Evolutionary conservation across 345 rosid genomes (phyloP), one percentile per base, ranked within the genome.

Genomic region (Eucalyptus tenuipes): DNA sequence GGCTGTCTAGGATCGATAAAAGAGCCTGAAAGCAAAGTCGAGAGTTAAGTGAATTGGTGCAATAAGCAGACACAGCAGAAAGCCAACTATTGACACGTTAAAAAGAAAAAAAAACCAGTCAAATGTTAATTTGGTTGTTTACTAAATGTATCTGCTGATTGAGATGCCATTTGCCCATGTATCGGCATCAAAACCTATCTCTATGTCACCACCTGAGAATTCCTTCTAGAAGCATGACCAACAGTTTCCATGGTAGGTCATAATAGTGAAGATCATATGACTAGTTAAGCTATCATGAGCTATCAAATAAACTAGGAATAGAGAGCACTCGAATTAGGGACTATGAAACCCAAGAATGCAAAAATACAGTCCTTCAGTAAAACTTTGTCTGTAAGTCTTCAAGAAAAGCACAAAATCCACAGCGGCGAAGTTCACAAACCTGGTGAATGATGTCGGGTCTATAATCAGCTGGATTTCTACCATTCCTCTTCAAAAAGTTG

Each of bases 371-470:
- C 84, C 47, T 75, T 75, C 25, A 27, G 42, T 86, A 86, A 53
- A 49, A 55, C 29, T 75, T 75, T 7, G 8, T 40, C 75, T 10
- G 57, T n/a, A 44, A 31, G 57, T 49, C 49, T 8, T 87, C 49
- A 27, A 80, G 37, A 37, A 29, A 52, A 50, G 22, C 47, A 75
- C 82, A 37, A 81, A 33, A 48, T 45, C 42, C 29, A 17, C 52
- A 16, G 31, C 7, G 12, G 42, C 22, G 59, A 81, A 81, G 29
- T 48, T 24, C 31, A 89, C 92, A 85, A 47, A 96, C 99, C 99
- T 96, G 97, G 91, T 95, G 96, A 89, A 92, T 89, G 61, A 96
- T 97, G 90, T 97, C 99, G 55, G 99, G 99, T 86, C 99, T 88
- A 92, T 94, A 97, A 89, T 96, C 96, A 79, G 95, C 96, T 20